A percentile compares a stretch with the other conserved stretches of the same genome.
phyloP scores from a whole-genome alignment of 768 basidiomycete species.

The Scleroderma bovista region DNA sequence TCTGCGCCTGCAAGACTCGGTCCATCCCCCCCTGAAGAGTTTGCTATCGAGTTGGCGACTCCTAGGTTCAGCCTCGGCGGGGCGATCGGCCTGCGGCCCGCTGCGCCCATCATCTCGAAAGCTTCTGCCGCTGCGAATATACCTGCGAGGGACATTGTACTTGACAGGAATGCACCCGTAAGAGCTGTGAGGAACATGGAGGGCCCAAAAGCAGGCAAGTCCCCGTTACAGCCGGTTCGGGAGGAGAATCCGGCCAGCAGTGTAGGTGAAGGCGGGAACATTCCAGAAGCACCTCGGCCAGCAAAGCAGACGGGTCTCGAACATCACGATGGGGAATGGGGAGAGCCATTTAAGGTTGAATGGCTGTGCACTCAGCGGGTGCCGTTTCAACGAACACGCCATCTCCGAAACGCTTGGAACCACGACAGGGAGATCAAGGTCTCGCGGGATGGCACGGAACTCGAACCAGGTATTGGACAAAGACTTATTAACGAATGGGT shows the following conservation, averaged over 20 bases:
- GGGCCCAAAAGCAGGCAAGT: constrained; percentile 1
- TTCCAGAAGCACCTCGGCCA: constrained; percentile 17
- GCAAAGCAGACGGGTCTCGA: constrained; percentile 9
- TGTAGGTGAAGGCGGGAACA: constrained; percentile 16
- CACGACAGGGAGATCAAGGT: constrained; percentile 77
- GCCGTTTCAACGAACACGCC: constrained; percentile 70
- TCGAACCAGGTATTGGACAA: constrained; percentile 75
- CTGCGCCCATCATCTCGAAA: neutral
- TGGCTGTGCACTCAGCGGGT: constrained; percentile 73
- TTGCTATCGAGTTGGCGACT: constrained; percentile 23
- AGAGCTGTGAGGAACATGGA: constrained; percentile 26
- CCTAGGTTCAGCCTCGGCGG: constrained; percentile 31
- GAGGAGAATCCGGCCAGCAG: constrained; percentile 14
- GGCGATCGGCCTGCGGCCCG: neutral
- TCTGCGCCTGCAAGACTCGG: constrained; percentile 54
- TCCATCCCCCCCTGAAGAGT: constrained; percentile 25
- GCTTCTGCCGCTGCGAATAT: neutral
- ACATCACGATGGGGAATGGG: constrained; percentile 47
- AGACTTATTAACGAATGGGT: constrained; percentile 68
- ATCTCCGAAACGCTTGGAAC: constrained; percentile 92
- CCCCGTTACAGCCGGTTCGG: constrained; percentile 15
- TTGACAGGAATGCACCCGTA: constrained; percentile 37
- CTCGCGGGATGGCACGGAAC: constrained; percentile 86
- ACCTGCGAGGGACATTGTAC: constrained; percentile 25
- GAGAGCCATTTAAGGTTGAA: constrained; percentile 73